phyloP scores from a whole-genome alignment of 2,329 filamentous ascomycete genomes.

The Dothistroma pini region DNA sequence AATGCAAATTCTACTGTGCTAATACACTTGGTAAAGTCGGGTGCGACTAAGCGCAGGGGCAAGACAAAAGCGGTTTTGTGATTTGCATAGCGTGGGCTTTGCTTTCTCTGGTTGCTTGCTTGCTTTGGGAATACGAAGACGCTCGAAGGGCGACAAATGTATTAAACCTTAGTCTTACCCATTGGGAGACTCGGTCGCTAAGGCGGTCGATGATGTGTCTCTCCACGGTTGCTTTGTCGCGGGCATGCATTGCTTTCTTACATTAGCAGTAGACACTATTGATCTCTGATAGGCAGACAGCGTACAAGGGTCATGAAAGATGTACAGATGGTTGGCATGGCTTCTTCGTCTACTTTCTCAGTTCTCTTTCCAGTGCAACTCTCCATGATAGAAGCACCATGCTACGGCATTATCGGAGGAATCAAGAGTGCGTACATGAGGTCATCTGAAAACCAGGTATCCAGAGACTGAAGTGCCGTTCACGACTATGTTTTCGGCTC shows the following conservation, averaged over 20 bases:
- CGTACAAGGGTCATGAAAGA: background rate
- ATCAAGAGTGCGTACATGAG: too few relatives aligned
- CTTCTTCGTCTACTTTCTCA: background rate
- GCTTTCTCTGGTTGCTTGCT: background rate
- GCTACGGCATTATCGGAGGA: too few relatives aligned
- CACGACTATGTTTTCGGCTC: background rate
- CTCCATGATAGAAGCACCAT: too few relatives aligned
- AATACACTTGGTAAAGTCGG: background rate
- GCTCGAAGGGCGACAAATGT: background rate
- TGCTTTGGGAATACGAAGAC: background rate
- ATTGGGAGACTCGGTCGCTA: background rate
- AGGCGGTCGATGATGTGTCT: background rate
- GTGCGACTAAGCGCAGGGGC: background rate
- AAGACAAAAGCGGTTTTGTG: slow-evolving; percentile 1
- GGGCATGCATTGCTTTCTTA: background rate
- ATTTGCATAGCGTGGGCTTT: slow-evolving; percentile 4
- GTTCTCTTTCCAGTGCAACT: background rate
- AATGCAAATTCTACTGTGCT: slow-evolving; percentile 3
- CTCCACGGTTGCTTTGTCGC: background rate
- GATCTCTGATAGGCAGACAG: background rate
- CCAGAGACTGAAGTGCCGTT: too few relatives aligned
- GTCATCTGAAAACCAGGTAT: too few relatives aligned
- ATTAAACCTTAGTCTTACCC: background rate
- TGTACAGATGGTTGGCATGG: background rate
- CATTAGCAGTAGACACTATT: background rate